Evolutionary conservation across 139 green algal genomes (phyloP).

Genomic region (Chlamydomonas urium): DNA sequence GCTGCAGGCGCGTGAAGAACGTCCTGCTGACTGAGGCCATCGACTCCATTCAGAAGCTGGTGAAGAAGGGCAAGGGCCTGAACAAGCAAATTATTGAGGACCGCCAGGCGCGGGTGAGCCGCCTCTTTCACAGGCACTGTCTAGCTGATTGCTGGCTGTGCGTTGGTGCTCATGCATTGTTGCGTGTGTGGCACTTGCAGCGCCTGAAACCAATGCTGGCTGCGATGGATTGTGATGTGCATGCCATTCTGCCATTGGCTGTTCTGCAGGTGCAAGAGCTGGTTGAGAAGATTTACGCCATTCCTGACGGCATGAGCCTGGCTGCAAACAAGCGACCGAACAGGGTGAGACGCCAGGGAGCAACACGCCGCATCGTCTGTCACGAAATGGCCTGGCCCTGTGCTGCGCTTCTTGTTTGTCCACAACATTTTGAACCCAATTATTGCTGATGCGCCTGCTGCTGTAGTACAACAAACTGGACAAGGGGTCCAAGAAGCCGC

Average conservation of each 20-base stretch:
- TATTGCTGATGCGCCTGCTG: background rate
- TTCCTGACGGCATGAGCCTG: conserved; percentile 56
- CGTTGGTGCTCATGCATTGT: too few species aligned
- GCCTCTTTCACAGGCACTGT: too few species aligned
- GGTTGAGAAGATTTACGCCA: conserved; percentile 48
- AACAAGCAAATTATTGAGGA: conserved; percentile 52
- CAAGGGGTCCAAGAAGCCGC: conserved; percentile 6
- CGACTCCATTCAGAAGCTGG: conserved; percentile 34
- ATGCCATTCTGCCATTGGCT: too few species aligned
- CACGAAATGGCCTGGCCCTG: background rate
- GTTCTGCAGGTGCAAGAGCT: conserved; percentile 53
- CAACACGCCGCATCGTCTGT: too few species aligned
- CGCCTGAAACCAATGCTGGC: too few species aligned
- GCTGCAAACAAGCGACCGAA: conserved; percentile 26
- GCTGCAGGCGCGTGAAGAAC: conserved; percentile 55
- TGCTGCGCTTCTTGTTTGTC: background rate
- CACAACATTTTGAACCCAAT: background rate
- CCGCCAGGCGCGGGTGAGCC: conserved; percentile 40
- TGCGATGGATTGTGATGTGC: too few species aligned
- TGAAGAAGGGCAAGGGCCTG: conserved; percentile 65
- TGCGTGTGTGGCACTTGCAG: too few species aligned
- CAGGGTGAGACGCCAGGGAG: conserved; percentile 11
- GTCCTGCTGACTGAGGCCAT: conserved; percentile 43
- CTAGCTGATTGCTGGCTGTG: too few species aligned
- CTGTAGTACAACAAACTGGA: conserved; percentile 1